These are phyloP conservation scores for Plasmodium relictum DNA, from an alignment of 169 alveolate species.

Conservation along the genomic window DNA sequence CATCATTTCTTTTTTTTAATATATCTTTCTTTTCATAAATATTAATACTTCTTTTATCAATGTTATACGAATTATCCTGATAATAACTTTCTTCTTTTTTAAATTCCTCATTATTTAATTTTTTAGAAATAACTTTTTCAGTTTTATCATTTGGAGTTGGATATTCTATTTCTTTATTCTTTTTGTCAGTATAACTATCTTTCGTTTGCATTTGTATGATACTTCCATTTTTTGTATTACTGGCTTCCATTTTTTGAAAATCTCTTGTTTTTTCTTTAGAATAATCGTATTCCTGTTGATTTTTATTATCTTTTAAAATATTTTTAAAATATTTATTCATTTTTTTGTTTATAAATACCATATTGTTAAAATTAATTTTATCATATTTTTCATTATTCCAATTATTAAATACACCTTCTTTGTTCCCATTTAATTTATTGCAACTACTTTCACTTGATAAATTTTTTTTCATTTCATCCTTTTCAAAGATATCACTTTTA, in stretches of 20 bases:
- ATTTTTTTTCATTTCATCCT: not conserved
- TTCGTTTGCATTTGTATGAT: not conserved
- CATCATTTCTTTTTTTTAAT: conserved; percentile 63
- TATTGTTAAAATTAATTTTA: not conserved
- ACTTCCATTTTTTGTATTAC: not conserved
- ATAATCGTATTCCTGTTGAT: not conserved
- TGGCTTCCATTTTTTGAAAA: not conserved
- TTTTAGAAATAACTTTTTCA: no score
- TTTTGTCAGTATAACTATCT: not conserved
- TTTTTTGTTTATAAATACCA: not conserved
- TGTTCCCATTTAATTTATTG: no score
- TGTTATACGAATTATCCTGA: conserved; percentile 43
- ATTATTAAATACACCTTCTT: no score
- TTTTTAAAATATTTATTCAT: not conserved
- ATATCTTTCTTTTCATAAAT: conserved; percentile 67
- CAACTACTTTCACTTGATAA: no score
- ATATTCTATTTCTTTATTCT: not conserved
- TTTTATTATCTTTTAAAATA: not conserved
- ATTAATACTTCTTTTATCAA: conserved; percentile 53
- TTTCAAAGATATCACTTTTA: not conserved
- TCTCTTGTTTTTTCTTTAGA: not conserved
- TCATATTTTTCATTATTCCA: no score
- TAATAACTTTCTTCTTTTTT: conserved; percentile 2
- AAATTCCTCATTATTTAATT: not conserved
- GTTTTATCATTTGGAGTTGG: not conserved